Evolutionary conservation across 495 filamentous ascomycete genomes (phyloP).

Genomic region (Aspergillus bertholletiae): DNA sequence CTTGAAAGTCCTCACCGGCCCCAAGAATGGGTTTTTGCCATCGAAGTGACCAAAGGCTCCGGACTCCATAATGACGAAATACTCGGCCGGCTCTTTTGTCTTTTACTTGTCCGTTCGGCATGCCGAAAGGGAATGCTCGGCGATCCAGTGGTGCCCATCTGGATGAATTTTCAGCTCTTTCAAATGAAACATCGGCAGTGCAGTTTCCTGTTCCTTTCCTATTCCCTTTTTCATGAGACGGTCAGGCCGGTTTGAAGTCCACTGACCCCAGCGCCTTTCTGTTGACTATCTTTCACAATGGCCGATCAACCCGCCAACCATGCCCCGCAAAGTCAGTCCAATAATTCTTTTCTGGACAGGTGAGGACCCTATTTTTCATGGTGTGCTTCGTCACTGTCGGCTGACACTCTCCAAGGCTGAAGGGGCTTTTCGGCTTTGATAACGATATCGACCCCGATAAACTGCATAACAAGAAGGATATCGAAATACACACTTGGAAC

Average conservation of each 20-base stretch:
- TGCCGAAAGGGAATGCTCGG: neutral
- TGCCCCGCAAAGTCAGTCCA: neutral
- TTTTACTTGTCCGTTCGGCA: neutral
- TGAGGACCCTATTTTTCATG: neutral
- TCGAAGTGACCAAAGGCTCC: neutral
- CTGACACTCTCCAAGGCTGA: neutral
- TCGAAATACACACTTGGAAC: conserved; percentile 33
- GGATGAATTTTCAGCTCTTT: neutral
- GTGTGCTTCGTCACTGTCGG: neutral
- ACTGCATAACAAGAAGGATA: conserved; percentile 12
- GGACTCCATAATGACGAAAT: neutral
- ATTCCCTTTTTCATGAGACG: neutral
- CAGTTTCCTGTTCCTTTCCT: neutral
- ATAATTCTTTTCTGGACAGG: neutral
- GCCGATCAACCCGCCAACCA: neutral
- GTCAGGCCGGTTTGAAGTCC: neutral
- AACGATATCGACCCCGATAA: conserved; percentile 6
- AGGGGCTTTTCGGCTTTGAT: conserved; percentile 6
- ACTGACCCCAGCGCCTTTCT: neutral
- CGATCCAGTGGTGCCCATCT: neutral
- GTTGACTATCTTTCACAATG: neutral
- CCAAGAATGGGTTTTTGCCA: neutral
- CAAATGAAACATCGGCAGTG: neutral
- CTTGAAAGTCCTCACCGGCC: neutral
- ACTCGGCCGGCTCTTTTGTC: neutral